These are phyloP conservation scores for sorghum (Sorghum bicolor) DNA, from an alignment of 176 grass and related monocot genomes.

Conservation along the genomic window DNA sequence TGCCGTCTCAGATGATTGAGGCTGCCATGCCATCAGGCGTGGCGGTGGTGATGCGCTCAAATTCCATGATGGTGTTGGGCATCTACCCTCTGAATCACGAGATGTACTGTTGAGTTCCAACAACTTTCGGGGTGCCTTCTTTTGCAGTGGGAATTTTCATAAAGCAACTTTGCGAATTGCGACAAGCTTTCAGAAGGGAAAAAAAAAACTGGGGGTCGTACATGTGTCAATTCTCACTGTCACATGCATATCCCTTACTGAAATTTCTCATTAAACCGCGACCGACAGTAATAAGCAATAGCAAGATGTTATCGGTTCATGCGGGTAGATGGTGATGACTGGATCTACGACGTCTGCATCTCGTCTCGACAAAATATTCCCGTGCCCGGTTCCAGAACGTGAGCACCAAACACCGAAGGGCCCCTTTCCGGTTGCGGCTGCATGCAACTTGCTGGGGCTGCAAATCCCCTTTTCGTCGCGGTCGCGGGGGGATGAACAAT, in stretches of 20 bases:
- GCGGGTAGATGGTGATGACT: background rate
- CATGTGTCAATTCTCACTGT: background rate
- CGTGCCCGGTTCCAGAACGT: conserved; percentile 21
- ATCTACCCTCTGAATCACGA: conserved; percentile 16
- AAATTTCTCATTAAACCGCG: background rate
- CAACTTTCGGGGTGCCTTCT: background rate
- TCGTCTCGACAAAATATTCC: conserved; percentile 31
- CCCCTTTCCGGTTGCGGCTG: background rate
- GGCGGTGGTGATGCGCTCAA: background rate
- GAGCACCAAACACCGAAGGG: background rate
- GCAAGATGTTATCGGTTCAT: background rate
- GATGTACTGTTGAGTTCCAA: background rate
- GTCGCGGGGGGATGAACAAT: background rate
- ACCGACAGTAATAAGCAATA: background rate
- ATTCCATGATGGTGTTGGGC: conserved; percentile 18
- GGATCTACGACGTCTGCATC: conserved; percentile 17
- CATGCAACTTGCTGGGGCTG: background rate
- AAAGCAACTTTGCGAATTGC: conserved; percentile 22
- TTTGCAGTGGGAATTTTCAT: background rate
- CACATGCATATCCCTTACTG: no score
- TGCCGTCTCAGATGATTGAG: background rate
- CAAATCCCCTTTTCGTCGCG: background rate
- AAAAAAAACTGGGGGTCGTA: background rate
- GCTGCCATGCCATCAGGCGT: conserved; percentile 13
- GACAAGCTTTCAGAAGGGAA: background rate